phyloP scores from a whole-genome alignment of 257 asterid genomes.

The Agastache rugosa region DNA sequence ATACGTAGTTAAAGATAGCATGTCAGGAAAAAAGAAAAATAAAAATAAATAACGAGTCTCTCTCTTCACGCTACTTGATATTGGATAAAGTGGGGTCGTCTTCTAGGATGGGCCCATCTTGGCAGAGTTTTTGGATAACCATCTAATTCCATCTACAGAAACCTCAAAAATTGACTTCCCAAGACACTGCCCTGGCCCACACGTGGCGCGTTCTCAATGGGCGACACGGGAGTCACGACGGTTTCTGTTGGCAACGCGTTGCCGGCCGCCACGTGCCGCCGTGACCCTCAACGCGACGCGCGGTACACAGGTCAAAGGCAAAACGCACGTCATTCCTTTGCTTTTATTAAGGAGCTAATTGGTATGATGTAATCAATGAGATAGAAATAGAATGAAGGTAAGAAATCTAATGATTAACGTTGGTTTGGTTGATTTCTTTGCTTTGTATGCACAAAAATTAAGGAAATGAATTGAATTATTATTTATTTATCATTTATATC shows the following conservation, averaged over 20 bases:
- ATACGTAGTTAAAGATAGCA: neutral
- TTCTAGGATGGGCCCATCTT: neutral
- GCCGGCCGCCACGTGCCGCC: constrained; percentile 29
- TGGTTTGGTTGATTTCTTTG: no score
- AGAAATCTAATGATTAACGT: no score
- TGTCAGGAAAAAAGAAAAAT: neutral
- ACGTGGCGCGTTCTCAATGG: constrained; percentile 9
- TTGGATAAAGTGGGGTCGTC: constrained; percentile 34
- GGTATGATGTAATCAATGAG: no score
- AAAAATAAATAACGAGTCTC: neutral
- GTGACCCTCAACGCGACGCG: neutral
- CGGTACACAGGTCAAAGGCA: neutral
- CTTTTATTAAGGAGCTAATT: no score
- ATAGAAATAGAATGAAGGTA: no score
- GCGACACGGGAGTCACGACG: neutral
- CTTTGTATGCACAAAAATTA: no score
- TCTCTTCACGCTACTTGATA: constrained; percentile 11
- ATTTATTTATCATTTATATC: no score
- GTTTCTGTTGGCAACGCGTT: neutral
- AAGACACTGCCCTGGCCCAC: neutral
- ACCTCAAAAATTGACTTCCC: constrained; percentile 9
- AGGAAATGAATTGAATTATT: no score
- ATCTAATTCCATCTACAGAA: constrained; percentile 3
- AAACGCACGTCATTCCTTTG: neutral
- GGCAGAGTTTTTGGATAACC: constrained; percentile 11